Base-by-base conservation (phyloP, 2,329 filamentous ascomycete species). In the Aureobasidium namibiae region DNA sequence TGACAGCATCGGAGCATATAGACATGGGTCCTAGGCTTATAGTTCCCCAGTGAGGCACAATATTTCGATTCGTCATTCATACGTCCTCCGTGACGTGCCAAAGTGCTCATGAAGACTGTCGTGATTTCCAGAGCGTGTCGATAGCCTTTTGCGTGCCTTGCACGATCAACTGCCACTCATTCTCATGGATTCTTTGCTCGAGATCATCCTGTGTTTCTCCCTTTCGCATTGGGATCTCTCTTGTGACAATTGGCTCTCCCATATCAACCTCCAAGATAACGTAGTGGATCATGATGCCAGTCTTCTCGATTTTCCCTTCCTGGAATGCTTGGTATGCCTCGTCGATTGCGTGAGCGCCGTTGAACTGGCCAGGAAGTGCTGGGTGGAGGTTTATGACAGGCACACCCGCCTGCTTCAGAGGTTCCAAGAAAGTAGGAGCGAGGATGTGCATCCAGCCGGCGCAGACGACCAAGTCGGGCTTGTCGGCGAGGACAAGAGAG, bases 391-490 rank as follows among this genome's bases (percentile, higher is more conserved):
- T 95, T 67, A 95, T 92, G 45, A 92, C 84, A 24, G 79, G 81
- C 36, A 92, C 78, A 0, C 80, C 80, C 0, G 78, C 82, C 13
- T 72, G 75, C 34, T 82, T 79, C 8, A 95, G 69, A 1, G 89
- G 88, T 9, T 81, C 78, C 49, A 95, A 76, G 70, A 95, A 94
- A 1, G 78, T 75, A 2, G 78, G 76, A 0, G 84, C 85, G 50
- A 95, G 81, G 60, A 95, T 86, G 70, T 94, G 86, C 90, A 95
- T 95, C 81, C 89, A 95, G 2, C 91, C 90, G 3, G 89, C 86
- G 65, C 91, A 88, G 9, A 94, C 86, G 50, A 95, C 83, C 58
- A 95, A 73, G 58, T 92, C 82, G 0, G 90, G 90, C 60, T 73
- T 73, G 63, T 87, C 81, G 4, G 74, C 70, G 24, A 92, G 76